These are phyloP conservation scores for Nectriaceae sp. DNA, from an alignment of 2,329 filamentous ascomycete genomes.

Conservation along the genomic window DNA sequence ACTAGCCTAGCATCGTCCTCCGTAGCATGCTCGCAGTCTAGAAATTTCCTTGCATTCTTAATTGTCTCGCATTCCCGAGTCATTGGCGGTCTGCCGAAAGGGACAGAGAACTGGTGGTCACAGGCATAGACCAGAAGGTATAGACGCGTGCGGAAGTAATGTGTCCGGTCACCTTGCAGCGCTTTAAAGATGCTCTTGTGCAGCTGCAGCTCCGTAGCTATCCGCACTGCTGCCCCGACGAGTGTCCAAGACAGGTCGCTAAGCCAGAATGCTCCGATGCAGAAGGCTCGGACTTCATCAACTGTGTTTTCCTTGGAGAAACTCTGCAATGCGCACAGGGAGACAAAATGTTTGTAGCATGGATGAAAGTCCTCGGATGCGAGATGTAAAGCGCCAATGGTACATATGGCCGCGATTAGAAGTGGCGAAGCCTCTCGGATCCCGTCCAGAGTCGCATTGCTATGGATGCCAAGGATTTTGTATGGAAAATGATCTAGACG, in stretches of 20 bases:
- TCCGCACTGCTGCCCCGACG: slow-evolving; percentile 38
- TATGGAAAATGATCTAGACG: background rate
- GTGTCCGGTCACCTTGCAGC: background rate
- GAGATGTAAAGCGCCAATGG: background rate
- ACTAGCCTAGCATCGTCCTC: background rate
- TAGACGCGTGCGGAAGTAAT: slow-evolving; percentile 34
- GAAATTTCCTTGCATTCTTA: background rate
- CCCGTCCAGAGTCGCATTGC: background rate
- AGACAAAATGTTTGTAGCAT: background rate
- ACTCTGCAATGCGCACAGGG: background rate
- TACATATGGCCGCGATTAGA: background rate
- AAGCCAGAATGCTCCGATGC: slow-evolving; percentile 41
- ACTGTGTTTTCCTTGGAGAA: background rate
- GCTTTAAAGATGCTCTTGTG: slow-evolving; percentile 18
- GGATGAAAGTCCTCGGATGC: background rate
- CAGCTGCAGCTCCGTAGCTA: slow-evolving; percentile 41
- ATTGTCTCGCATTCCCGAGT: background rate
- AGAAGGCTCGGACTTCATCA: slow-evolving; percentile 33
- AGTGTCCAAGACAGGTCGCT: slow-evolving; percentile 42
- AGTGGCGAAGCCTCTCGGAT: background rate
- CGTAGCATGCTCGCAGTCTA: background rate
- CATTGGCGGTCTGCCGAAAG: slow-evolving; percentile 37
- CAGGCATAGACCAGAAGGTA: slow-evolving; percentile 40
- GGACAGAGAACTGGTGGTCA: slow-evolving; percentile 42
- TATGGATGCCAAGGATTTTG: background rate